phyloP scores from a whole-genome alignment of 2,329 filamentous ascomycete genomes.

The Cryphonectria radicalis region DNA sequence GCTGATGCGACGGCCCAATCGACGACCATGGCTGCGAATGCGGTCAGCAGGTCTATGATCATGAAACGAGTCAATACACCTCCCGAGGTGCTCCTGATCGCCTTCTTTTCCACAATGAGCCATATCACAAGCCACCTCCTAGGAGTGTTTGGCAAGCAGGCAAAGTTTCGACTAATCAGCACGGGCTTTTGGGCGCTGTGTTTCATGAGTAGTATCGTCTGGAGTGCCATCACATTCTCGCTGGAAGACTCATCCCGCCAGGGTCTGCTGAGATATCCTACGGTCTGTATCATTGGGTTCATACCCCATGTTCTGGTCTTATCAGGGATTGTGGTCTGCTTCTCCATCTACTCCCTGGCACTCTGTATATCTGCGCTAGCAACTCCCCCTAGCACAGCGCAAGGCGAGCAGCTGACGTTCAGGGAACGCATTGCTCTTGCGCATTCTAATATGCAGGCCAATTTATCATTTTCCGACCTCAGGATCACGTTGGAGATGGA shows the following conservation, averaged over 20 bases:
- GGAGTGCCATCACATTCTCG: conserved; percentile 70
- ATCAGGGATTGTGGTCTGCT: conserved; percentile 75
- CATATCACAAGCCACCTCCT: conserved; percentile 84
- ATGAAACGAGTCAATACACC: conserved; percentile 83
- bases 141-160: conserved; percentile 79
- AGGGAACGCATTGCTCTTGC: conserved; percentile 69
- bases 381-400: conserved; percentile 53
- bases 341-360: conserved; percentile 76
- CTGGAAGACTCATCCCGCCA: conserved; percentile 62
- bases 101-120: conserved; percentile 86
- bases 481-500: conserved; percentile 87
- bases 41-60: conserved; percentile 67
- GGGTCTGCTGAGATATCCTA: conserved; percentile 84
- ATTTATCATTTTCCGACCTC: conserved; percentile 80
- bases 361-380: conserved; percentile 75
- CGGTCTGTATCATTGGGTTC: conserved; percentile 92
- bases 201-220: conserved; percentile 85
- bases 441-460: conserved; percentile 89
- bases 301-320: conserved; percentile 92
- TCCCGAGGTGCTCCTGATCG: conserved; percentile 84
- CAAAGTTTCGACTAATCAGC: conserved; percentile 78
- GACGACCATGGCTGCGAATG: conserved; percentile 39
- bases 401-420: conserved; percentile 45
- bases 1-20: conserved; percentile 50
- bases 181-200: conserved; percentile 89